Conservation (phyloP, 805 yeast species). For the Zygosaccharomyces gambellarensis region DNA sequence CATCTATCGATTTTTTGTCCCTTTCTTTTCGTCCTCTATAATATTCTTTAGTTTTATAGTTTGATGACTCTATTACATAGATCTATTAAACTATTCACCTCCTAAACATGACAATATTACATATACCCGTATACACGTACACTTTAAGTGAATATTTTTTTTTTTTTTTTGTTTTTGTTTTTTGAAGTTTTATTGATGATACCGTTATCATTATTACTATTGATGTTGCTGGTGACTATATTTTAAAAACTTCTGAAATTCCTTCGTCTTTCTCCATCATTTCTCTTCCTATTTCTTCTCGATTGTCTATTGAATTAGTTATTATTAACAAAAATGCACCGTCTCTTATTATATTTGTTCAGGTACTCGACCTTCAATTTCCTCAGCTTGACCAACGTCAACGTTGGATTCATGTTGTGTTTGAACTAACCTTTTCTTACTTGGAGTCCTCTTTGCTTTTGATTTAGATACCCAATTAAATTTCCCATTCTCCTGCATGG, state of each 20-base stretch:
- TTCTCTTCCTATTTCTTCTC: not conserved
- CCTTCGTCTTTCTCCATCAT: not conserved
- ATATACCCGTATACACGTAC: conserved; percentile 1
- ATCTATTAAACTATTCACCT: conserved; percentile 2
- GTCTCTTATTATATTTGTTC: conserved; percentile 23
- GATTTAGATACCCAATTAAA: conserved; percentile 31
- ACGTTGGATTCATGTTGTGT: conserved; percentile 35
- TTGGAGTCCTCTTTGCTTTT: conserved; percentile 24
- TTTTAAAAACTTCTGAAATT: not conserved
- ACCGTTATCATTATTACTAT: not conserved
- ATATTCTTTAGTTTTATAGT: not conserved
- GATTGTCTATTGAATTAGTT: not conserved
- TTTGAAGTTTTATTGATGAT: not conserved
- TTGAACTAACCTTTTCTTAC: conserved; percentile 37
- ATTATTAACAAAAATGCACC: not conserved
- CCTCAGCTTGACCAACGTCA: conserved; percentile 31
- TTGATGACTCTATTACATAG: not conserved
- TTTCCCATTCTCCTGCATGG: conserved; percentile 32
- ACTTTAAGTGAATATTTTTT: not conserved
- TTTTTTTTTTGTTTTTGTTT: not conserved
- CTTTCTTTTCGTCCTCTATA: not conserved
- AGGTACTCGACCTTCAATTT: conserved; percentile 31
- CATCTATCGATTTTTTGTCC: not conserved
- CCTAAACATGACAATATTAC: conserved; percentile 3
- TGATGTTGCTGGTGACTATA: not conserved